These are phyloP conservation scores for Aegle marmelos DNA, from an alignment of 345 rosid species.

Conservation along the genomic window DNA sequence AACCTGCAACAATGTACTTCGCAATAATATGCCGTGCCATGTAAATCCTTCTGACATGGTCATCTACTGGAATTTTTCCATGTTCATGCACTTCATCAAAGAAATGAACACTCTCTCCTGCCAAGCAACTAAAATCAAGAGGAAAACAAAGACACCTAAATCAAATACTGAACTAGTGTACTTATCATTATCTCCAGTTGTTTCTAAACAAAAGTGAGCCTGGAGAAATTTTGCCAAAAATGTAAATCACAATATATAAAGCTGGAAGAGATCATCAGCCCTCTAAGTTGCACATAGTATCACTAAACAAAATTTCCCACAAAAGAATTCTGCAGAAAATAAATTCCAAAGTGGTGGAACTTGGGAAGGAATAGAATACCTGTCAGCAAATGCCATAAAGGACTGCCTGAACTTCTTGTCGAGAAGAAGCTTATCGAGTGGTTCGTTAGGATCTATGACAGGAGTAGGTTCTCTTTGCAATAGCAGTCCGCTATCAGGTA, in stretches of 20 bases:
- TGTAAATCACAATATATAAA: not conserved
- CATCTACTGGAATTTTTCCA: conserved; percentile 64
- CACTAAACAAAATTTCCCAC: not conserved
- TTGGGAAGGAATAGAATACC: conserved; percentile 37
- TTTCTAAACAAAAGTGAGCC: not conserved
- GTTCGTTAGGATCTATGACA: conserved; percentile 55
- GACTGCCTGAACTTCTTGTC: conserved; percentile 75
- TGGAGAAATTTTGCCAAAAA: not conserved
- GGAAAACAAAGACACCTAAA: not conserved
- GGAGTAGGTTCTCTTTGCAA: conserved; percentile 45
- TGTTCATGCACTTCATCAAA: conserved; percentile 77
- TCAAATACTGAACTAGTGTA: not conserved
- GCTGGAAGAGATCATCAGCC: not conserved
- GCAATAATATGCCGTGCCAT: conserved; percentile 88
- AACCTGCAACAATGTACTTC: conserved; percentile 77
- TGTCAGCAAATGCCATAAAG: conserved; percentile 88
- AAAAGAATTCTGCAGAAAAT: not conserved
- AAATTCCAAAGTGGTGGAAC: not conserved
- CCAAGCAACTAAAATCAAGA: conserved; percentile 62
- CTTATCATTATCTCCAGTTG: conserved; percentile 2
- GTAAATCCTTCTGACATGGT: conserved; percentile 70
- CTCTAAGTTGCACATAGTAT: not conserved
- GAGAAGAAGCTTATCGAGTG: conserved; percentile 81
- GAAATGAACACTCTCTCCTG: conserved; percentile 92
- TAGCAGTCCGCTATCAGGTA: conserved; percentile 78